Evolutionary conservation across 768 basidiomycete genomes (phyloP).

Genomic region (Auriculariales sp.): DNA sequence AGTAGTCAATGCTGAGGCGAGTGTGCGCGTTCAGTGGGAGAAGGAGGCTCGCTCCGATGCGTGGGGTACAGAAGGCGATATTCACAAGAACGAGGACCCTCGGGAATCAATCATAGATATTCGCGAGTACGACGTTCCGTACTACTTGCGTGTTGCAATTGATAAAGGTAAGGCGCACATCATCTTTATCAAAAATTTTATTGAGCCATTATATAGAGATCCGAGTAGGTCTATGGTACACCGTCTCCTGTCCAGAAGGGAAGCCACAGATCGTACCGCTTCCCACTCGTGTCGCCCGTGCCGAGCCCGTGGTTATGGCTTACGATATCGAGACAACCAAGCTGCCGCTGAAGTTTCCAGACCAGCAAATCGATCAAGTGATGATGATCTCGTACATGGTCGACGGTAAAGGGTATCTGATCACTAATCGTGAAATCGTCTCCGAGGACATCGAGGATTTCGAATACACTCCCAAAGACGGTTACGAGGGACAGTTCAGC

Average conservation of each 20-base stretch:
- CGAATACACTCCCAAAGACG: constrained; percentile 96
- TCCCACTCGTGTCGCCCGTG: constrained; percentile 84
- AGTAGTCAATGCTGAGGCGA: constrained; percentile 57
- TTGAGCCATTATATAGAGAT: constrained; percentile 34
- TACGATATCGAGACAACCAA: constrained; percentile 99
- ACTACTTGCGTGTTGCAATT: constrained; percentile 97
- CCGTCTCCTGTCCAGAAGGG: constrained; percentile 69
- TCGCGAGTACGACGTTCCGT: constrained; percentile 92
- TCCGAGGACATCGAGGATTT: constrained; percentile 97
- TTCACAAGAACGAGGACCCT: constrained; percentile 56
- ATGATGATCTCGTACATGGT: constrained; percentile 99
- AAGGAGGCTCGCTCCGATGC: constrained; percentile 52
- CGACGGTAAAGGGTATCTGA: constrained; percentile 92
- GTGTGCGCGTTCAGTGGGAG: constrained; percentile 50
- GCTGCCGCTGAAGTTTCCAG: constrained; percentile 98
- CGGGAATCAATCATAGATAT: constrained; percentile 86
- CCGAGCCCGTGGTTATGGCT: constrained; percentile 97
- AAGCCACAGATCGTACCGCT: constrained; percentile 60
- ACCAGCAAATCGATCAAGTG: constrained; percentile 89
- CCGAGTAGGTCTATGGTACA: constrained; percentile 97
- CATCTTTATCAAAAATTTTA: neutral
- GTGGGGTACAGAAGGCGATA: constrained; percentile 21
- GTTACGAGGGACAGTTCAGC: constrained; percentile 91
- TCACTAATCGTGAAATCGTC: constrained; percentile 95
- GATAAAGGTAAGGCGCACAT: constrained; percentile 57